Evolutionary conservation across 2,329 filamentous ascomycete genomes (phyloP).

Genomic region (Mycogone perniciosa): DNA sequence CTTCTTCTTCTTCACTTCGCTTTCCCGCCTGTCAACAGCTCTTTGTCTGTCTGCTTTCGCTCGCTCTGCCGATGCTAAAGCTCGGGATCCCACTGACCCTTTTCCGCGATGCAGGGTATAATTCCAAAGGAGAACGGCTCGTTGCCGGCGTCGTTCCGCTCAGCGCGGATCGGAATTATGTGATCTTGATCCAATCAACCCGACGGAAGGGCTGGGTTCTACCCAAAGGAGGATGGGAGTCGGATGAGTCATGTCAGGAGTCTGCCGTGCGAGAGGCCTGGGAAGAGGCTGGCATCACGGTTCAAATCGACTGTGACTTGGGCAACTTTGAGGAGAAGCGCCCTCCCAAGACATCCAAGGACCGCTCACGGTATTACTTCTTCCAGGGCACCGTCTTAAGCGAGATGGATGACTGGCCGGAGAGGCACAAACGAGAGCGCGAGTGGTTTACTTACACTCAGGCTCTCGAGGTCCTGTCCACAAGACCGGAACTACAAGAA

Average conservation of each 20-base stretch:
- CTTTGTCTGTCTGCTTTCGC: constrained; percentile 11
- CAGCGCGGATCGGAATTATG: constrained; percentile 76
- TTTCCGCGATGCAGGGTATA: constrained; percentile 63
- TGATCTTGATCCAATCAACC: constrained; percentile 90
- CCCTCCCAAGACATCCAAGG: constrained; percentile 65
- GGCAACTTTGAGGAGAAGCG: constrained; percentile 81
- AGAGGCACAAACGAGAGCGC: constrained; percentile 83
- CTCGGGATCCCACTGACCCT: constrained; percentile 18
- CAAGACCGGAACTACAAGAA: constrained; percentile 80
- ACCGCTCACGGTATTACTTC: constrained; percentile 64
- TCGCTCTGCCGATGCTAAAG: constrained; percentile 11
- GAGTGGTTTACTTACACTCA: constrained; percentile 84
- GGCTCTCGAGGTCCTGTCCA: constrained; percentile 69
- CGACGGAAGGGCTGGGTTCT: constrained; percentile 91
- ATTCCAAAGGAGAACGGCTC: constrained; percentile 82
- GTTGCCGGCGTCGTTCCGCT: constrained; percentile 93
- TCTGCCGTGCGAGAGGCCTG: constrained; percentile 88
- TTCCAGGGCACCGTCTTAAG: constrained; percentile 83
- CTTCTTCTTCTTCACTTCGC: neutral
- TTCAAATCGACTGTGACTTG: constrained; percentile 77
- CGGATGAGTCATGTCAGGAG: constrained; percentile 79
- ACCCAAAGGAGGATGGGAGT: constrained; percentile 96
- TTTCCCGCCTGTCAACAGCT: neutral
- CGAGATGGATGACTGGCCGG: constrained; percentile 85
- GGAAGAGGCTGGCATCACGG: constrained; percentile 93